These are phyloP conservation scores for Pisolithus orientalis DNA, from an alignment of 768 basidiomycete genomes.

Conservation along the genomic window DNA sequence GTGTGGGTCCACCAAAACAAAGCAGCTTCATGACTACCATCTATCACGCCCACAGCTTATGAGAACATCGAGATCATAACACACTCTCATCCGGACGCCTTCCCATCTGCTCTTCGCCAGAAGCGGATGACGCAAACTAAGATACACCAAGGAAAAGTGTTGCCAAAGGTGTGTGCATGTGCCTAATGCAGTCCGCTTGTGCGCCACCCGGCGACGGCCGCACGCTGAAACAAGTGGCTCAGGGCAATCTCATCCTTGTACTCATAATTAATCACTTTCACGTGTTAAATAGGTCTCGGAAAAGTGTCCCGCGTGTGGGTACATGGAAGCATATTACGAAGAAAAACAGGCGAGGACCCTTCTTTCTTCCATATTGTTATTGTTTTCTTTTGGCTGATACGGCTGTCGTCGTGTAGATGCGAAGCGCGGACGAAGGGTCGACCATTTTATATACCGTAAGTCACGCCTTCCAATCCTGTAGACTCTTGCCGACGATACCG, in stretches of 20 bases:
- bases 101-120: constrained; percentile 82
- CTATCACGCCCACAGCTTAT: constrained; percentile 52
- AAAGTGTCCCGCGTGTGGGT: constrained; percentile 83
- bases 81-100: constrained; percentile 88
- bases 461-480: constrained; percentile 7
- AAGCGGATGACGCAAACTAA: constrained; percentile 89
- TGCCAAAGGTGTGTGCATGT: constrained; percentile 48
- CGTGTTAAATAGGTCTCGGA: constrained; percentile 37
- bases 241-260: no score
- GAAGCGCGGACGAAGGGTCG: constrained; percentile 91
- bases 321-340: constrained; percentile 81
- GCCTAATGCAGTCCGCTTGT: not conserved
- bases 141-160: constrained; percentile 61
- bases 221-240: no score
- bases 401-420: constrained; percentile 40
- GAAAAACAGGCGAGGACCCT: constrained; percentile 65
- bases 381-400: not conserved
- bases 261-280: constrained; percentile 45
- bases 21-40: not conserved
- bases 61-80: constrained; percentile 89
- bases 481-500: constrained; percentile 2
- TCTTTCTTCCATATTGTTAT: not conserved
- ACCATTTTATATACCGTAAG: constrained; percentile 92
- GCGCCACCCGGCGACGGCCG: not conserved
- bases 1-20: not conserved